phyloP scores from a whole-genome alignment of 179 eudicot species.

The Corrigiola litoralis region DNA sequence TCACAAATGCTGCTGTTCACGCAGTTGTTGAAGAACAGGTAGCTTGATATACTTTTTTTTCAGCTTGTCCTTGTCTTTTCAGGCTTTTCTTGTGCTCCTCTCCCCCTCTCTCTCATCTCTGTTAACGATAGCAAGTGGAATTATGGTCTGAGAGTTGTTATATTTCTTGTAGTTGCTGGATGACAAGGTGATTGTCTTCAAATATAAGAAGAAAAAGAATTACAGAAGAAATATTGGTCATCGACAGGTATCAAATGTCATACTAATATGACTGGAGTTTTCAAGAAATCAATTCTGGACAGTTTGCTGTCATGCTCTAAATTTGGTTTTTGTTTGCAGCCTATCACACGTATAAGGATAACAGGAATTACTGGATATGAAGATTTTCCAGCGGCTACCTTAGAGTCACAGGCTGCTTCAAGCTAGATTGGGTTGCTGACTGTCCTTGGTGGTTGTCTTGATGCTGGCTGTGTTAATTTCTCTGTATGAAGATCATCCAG shows the following conservation, averaged over 20 bases:
- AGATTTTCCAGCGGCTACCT: conserved; percentile 54
- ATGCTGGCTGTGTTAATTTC: no score
- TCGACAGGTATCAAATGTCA: conserved; percentile 59
- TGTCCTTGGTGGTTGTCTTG: no score
- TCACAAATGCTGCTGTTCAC: no score
- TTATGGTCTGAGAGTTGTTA: no score
- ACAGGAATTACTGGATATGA: conserved; percentile 71
- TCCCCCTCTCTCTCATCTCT: no score
- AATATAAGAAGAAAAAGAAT: conserved; percentile 83
- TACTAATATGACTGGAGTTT: not conserved
- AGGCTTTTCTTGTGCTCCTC: no score
- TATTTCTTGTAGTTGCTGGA: conserved; percentile 70
- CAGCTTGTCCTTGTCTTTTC: no score
- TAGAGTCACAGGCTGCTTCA: conserved; percentile 16
- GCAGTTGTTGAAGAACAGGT: no score
- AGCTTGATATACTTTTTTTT: no score
- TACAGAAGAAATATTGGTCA: conserved; percentile 91
- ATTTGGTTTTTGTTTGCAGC: conserved; percentile 38
- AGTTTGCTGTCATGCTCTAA: not conserved
- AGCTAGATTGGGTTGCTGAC: not conserved
- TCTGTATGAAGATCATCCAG: no score
- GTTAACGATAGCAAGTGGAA: no score
- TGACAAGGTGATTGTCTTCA: conserved; percentile 71
- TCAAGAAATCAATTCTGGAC: not conserved
- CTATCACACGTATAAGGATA: conserved; percentile 64